Conservation (phyloP, 2,329 filamentous ascomycete species). For the Penicillium glabrum region DNA sequence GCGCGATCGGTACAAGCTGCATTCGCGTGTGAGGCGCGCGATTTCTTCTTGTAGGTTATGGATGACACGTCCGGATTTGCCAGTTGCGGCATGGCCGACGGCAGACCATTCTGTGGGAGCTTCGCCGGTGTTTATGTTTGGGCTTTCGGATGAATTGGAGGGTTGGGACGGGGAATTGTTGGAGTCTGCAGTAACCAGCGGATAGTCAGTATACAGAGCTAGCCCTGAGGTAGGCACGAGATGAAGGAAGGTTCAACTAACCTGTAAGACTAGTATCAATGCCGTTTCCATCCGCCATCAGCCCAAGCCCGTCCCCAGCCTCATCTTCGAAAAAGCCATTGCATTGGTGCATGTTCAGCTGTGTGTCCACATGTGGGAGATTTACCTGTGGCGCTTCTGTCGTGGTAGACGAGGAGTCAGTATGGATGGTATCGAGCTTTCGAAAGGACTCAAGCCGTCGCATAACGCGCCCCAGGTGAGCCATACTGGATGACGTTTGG, state of each 20-base stretch:
- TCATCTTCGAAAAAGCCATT: conserved; percentile 39
- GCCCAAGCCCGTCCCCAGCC: conserved; percentile 5
- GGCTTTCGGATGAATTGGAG: conserved; percentile 17
- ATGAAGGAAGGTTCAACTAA: neutral
- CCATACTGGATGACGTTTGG: conserved; percentile 21
- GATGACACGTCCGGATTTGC: conserved; percentile 53
- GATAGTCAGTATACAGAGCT: neutral
- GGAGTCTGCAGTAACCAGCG: conserved; percentile 11
- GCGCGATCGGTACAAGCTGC: conserved; percentile 44
- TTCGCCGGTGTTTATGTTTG: conserved; percentile 30
- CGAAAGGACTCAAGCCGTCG: conserved; percentile 8
- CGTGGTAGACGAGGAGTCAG: conserved; percentile 21
- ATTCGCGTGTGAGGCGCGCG: conserved; percentile 49
- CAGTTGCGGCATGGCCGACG: conserved; percentile 50
- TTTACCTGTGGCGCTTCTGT: conserved; percentile 34
- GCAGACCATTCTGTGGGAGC: conserved; percentile 48
- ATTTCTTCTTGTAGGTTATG: conserved; percentile 53
- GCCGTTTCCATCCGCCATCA: neutral
- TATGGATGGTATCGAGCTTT: conserved; percentile 13
- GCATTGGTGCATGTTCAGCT: conserved; percentile 45
- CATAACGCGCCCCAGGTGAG: conserved; percentile 31
- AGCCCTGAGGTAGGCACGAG: neutral
- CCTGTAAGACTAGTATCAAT: neutral
- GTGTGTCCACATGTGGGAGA: conserved; percentile 42
- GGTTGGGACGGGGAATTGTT: conserved; percentile 18